phyloP scores from a whole-genome alignment of 208 protist genomes.

The Wallacemonas sp. region DNA sequence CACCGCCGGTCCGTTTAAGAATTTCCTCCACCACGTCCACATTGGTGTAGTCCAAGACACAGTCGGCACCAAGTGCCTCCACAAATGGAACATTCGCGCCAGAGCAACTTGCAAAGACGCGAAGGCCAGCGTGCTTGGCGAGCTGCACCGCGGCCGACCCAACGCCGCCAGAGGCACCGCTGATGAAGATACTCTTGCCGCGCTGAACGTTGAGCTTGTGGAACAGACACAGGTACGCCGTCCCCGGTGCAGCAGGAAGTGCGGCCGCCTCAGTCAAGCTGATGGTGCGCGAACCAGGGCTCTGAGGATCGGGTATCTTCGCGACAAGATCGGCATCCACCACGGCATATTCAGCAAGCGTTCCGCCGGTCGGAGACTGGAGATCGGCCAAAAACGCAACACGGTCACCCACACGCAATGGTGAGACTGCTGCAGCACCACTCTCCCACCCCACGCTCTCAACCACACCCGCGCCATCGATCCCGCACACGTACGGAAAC shows the following conservation, averaged over 20 bases:
- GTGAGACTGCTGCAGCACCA: constrained; percentile 10
- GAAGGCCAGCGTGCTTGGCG: constrained; percentile 70
- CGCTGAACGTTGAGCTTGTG: constrained; percentile 68
- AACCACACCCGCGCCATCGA: constrained; percentile 66
- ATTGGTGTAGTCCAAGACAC: constrained; percentile 70
- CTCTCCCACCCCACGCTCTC: constrained; percentile 67
- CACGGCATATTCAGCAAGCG: constrained; percentile 71
- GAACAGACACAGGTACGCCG: constrained; percentile 76
- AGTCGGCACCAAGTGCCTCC: constrained; percentile 57
- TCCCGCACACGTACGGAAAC: constrained; percentile 62
- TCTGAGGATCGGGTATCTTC: constrained; percentile 28
- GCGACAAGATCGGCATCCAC: constrained; percentile 47
- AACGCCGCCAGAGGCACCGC: constrained; percentile 70
- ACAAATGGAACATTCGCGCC: constrained; percentile 57
- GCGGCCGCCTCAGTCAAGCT: constrained; percentile 73
- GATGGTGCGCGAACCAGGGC: constrained; percentile 25
- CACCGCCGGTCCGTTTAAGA: constrained; percentile 43
- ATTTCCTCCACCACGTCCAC: constrained; percentile 52
- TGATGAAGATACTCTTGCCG: constrained; percentile 74
- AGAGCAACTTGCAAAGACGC: constrained; percentile 66
- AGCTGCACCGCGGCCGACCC: constrained; percentile 77
- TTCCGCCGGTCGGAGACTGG: constrained; percentile 34
- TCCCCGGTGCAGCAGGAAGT: constrained; percentile 56
- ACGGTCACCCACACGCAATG: constrained; percentile 49
- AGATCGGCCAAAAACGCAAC: constrained; percentile 69